phyloP scores from a whole-genome alignment of 495 filamentous ascomycete genomes.

The Hypoxylon lenormandii region DNA sequence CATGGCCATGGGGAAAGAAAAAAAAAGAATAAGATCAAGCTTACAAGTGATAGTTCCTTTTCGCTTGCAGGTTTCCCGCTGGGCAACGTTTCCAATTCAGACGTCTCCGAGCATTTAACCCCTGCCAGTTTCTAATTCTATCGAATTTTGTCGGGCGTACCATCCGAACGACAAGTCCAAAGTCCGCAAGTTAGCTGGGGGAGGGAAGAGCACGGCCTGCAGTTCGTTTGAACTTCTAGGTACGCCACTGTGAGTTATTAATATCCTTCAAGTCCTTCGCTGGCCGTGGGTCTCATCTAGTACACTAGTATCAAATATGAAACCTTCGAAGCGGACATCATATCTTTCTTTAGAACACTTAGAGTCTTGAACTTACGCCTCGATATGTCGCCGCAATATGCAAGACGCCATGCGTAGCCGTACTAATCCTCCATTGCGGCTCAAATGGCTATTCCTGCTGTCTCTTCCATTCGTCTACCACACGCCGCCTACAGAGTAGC shows the following conservation, averaged over 20 bases:
- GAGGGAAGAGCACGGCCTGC: constrained; percentile 1
- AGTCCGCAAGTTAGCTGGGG: not conserved
- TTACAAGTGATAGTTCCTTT: constrained; percentile 15
- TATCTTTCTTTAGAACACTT: not conserved
- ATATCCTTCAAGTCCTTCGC: not conserved
- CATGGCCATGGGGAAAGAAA: constrained; percentile 36
- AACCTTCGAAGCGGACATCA: constrained; percentile 10
- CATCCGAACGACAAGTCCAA: not conserved
- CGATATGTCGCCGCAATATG: not conserved
- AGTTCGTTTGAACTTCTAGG: constrained; percentile 8
- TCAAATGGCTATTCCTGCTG: constrained; percentile 10
- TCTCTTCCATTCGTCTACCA: not conserved
- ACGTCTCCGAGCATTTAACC: not conserved
- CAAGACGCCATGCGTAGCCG: not conserved
- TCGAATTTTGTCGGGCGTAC: not conserved
- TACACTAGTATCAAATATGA: constrained; percentile 11
- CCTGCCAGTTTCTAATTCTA: constrained; percentile 2
- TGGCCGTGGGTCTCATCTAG: constrained; percentile 1
- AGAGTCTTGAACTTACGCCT: not conserved
- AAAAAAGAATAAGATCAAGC: too few species aligned
- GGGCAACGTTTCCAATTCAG: too few species aligned
- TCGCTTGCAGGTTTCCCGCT: too few species aligned
- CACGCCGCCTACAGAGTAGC: too few species aligned
- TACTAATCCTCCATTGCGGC: constrained; percentile 20
- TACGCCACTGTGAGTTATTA: not conserved